Base-by-base conservation (phyloP, 2,329 filamentous ascomycete species). In the Botryosphaeria dothidea region DNA sequence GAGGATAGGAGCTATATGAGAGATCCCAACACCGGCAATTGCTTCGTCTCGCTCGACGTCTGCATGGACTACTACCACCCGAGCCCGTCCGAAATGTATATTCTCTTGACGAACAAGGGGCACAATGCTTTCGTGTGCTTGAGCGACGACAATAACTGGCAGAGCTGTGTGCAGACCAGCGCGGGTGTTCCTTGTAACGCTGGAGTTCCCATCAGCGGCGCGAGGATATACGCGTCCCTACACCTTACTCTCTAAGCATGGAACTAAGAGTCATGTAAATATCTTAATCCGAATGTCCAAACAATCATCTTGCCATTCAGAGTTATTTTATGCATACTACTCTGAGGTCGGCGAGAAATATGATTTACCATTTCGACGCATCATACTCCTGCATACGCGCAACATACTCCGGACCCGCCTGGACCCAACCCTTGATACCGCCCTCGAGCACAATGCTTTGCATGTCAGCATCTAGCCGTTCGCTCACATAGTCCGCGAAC, bases 401-500 rank as follows among this genome's bases (percentile, higher is more conserved):
- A 0, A 80, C 75, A 71, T 80, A 87, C 52, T 85, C 80, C 0
- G 67, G 68, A 0, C 84, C 84, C 0, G 79, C 81, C 0, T 67
- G 74, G 4, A 73, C 83, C 85, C 85, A 88, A 3, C 84, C 84
- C 56, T 83, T 84, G 69, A 87, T 83, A 0, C 85, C 85, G 0
- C 80, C 85, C 9, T 73, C 69, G 3, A 87, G 74, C 2, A 84
- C 78, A 34, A 85, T 62, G 66, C 84, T 87, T 67, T 82, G 66
- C 71, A 86, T 80, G 0, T 73, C 69, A 0, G 54, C 68, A 65
- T 84, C 80, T 0, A 72, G 70, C 38, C 79, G 71, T 1, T 81
- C 75, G 2, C 73, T 70, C 31, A 87, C 72, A 65, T 85, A 77
- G 70, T 88, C 85, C 3, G 76, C 77, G 69, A 88, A 83, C 85